Evolutionary conservation across 441 rosid genomes (phyloP), one percentile per base, ranked within the genome.

Genomic region (Jatropha podagrica): DNA sequence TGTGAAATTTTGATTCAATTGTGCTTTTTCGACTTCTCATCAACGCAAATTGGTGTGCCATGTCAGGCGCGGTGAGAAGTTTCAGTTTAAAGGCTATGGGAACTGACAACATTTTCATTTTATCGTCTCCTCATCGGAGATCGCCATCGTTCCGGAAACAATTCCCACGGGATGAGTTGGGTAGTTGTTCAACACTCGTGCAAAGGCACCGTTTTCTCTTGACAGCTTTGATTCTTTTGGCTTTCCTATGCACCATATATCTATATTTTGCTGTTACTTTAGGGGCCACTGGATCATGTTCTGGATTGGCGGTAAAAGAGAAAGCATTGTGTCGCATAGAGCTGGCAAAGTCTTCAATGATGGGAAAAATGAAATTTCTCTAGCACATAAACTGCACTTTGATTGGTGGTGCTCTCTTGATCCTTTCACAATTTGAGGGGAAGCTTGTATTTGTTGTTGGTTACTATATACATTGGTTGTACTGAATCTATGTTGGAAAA

Each of bases 201-300:
- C 86, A 85, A 75, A 84, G 99, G 77, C 98, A 95, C 75, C 90
- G 95, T 1, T 95, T 88, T 80, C 96, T 93, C 64, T 81, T 93
- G 82, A 88, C 94, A 3, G 96, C 97, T 68, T 78, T 92, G 77
- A 77, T 72, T 72, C 95, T 95, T 52, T 82, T 95, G 84, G 80
- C 82, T n/a, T 90, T 92, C 74, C 90, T 93, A 66, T 95, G 97
- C 81, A 91, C 98, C 12, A 67, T 95, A 77, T 93, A 93, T 81
- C 92, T 95, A 72, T 93, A 95, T 79, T 95, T 95, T 65, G 97
- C 99, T 2, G 77, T 93, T 74, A 95, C 99, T 17, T 75, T 95
- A 77, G 98, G 96, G 32, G 83, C 87, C 13, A 67, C 81, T 0
- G 83, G 77, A 52, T 80, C 95, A 0, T 93, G 98, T 80, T 83